Evolutionary conservation across 176 grass and related monocot species (phyloP).

Genomic region (Musa itinerans): DNA sequence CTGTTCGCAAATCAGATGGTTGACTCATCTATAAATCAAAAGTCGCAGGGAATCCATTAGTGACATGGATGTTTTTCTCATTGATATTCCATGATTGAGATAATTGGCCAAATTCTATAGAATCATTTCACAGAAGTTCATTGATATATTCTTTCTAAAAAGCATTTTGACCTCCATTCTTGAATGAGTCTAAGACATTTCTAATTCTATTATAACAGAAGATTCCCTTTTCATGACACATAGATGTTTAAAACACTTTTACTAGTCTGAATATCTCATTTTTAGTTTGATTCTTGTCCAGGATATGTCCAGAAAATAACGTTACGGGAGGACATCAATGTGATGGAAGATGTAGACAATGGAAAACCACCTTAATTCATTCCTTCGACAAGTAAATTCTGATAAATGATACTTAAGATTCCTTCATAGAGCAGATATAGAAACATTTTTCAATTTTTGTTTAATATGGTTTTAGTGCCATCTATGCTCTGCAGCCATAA

Average conservation of each 20-base stretch:
- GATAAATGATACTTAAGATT: neutral
- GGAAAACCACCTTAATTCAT: conserved; percentile 49
- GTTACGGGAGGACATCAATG: conserved; percentile 46
- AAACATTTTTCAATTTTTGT: neutral
- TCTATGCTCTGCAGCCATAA: neutral
- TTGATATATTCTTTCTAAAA: neutral
- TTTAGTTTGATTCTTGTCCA: conserved; percentile 30
- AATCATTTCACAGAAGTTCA: neutral
- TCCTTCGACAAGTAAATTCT: neutral
- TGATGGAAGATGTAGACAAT: conserved; percentile 74
- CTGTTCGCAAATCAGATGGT: too few species aligned
- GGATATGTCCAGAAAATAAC: conserved; percentile 96
- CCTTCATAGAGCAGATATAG: neutral
- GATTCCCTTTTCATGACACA: neutral
- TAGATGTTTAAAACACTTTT: too few species aligned
- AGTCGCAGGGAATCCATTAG: too few species aligned
- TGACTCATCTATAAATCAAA: too few species aligned
- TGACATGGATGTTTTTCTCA: neutral
- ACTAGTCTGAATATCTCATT: neutral
- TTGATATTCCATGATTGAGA: neutral
- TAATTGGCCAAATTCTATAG: neutral
- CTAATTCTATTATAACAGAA: neutral
- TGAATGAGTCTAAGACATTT: neutral
- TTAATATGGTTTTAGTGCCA: neutral
- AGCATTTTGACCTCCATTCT: neutral